Base-by-base conservation (phyloP, 768 basidiomycete genomes). In the Termitomyces sp. region DNA sequence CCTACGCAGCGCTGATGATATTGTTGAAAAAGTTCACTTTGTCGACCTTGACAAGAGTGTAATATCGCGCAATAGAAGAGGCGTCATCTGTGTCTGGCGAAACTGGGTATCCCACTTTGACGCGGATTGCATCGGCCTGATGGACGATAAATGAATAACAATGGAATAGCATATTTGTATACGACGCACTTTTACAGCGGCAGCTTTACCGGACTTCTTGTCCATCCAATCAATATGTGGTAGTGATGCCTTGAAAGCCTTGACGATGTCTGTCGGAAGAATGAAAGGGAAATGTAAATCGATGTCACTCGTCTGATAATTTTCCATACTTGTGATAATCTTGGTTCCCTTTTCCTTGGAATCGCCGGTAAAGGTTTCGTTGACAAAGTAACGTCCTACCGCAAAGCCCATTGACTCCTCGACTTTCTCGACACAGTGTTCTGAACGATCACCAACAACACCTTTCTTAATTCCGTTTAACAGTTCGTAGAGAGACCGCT, bases 21-120 rank as follows among this genome's bases (percentile, higher is more conserved):
- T 94, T 96, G 37, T 85, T 86, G 62, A 98, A 93, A 76, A 93
- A 97, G 51, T 82, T 82, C 55, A 80, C 73, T 34, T 80, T 71
- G 57, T 84, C 72, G 45, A 94, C 75, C 46, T 82, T 79, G 44
- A 92, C 80, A n/a, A 71, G 70, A 10, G 71, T 69, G 66, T 98
- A 98, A 71, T 93, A 98, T 40, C 65, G 71, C 28, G 78, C 75
- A 43, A 98, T 79, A 9, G 90, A 85, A 24, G 70, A 70, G 38
- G 93, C 77, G 64, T 84, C 75, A 17, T 75, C 75, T 1, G 90
- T 94, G 67, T 98, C 79, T 1, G 97, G 97, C 2, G 84, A 91
- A 11, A 87, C 64, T 1, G 97, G 96, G 71, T 86, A 98, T 55
- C 97, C 97, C 58, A 99, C 90, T 77, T 98, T 96, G 68, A 93